A percentile compares a stretch with the other conserved stretches of the same genome.
Conservation (phyloP, 257 asterid species). For the Nicotiana tabacum region DNA sequence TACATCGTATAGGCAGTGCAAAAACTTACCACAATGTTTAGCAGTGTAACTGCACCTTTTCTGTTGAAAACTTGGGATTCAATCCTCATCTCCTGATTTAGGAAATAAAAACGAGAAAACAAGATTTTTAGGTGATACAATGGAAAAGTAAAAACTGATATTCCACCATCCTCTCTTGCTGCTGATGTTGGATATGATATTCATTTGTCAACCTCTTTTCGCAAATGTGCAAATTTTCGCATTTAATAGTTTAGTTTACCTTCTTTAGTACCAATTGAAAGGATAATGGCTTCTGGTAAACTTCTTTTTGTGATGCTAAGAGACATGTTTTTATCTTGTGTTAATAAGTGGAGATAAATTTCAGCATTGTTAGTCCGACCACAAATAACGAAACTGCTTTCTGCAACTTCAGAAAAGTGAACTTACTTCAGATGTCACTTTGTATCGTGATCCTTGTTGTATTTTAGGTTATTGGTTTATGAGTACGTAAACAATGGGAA, state of each 20-base stretch:
- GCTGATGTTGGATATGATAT: neutral
- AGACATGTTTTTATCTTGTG: neutral
- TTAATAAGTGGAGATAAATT: neutral
- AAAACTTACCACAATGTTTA: neutral
- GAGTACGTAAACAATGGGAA: slow-evolving; percentile 85
- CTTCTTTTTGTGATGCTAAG: neutral
- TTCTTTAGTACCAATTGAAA: neutral
- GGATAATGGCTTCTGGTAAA: neutral
- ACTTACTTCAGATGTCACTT: neutral
- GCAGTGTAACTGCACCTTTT: neutral
- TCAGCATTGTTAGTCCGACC: neutral
- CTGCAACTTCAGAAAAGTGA: neutral
- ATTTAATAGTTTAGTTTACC: neutral
- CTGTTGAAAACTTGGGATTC: neutral
- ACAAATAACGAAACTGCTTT: neutral
- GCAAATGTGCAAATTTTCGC: neutral
- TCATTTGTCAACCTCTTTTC: neutral
- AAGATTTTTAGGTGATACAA: neutral
- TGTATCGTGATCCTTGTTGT: neutral
- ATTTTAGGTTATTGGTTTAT: slow-evolving; percentile 58
- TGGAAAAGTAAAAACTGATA: neutral
- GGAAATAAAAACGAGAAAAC: neutral
- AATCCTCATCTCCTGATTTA: neutral
- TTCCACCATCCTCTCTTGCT: neutral
- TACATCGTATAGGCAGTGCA: neutral